Evolutionary conservation across 2,329 filamentous ascomycete species (phyloP), one percentile per base, ranked within the genome.

Genomic region (Talaromyces sp.): DNA sequence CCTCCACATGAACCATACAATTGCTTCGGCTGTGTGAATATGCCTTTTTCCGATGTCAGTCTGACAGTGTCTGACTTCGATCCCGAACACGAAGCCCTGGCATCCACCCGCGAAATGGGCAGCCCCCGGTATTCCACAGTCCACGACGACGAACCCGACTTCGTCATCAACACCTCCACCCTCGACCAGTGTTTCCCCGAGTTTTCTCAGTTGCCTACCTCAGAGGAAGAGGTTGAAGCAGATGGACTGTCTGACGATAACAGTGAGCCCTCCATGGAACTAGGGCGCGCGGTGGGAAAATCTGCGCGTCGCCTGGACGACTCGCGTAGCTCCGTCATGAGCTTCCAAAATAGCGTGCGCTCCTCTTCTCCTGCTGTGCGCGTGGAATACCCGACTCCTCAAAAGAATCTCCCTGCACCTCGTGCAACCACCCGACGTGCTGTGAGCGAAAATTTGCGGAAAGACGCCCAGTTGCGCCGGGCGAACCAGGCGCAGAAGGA

Each of bases 231-330:
- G 41, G 61, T 60, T 27, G 66, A 66, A 16, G 70, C 72, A 41
- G 54, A 52, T 20, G 43, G 49, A 4, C 47, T 56, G 43, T 55
- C 51, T 50, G 66, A 66, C 3, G 70, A 74, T 11, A 75, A 80
- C 36, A 75, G 78, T 45, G 76, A 75, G 47, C 72, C 80, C 54
- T 84, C 82, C 2, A 75, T 86, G 51, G 84, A 87, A 63, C 66
- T 83, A 29, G 82, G 80, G 41, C 77, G 85, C 49, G 83, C 80
- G 29, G 66, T 72, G 19, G 74, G 74, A 55, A 76, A 68, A 56
- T 57, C 57, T 14, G 55, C 57, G 54, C 67, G 56, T 61, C 72
- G 58, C 52, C 61, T 67, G 65, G 74, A 82, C 55, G 76, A 82
- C 60, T 83, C 80, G 24, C 77, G 78, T 41, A 76, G 80, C 55